These are phyloP conservation scores for Corinectria fuckeliana DNA, from an alignment of 2,329 filamentous ascomycete species.

Conservation along the genomic window DNA sequence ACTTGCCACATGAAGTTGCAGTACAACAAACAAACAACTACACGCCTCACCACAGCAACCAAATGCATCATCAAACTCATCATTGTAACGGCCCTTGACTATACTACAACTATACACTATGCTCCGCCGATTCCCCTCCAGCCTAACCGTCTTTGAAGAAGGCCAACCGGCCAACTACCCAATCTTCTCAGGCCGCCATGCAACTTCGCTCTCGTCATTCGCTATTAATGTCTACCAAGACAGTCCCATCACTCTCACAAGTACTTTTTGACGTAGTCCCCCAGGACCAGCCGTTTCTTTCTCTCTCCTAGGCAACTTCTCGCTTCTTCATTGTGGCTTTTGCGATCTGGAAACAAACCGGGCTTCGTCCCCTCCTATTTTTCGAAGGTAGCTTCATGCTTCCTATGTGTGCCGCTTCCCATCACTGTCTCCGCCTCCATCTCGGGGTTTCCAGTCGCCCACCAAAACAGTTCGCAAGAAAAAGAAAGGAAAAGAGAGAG, in stretches of 20 bases:
- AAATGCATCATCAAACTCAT: neutral
- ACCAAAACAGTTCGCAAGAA: slow-evolving; percentile 18
- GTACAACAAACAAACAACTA: no score
- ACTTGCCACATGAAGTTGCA: no score
- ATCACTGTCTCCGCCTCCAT: slow-evolving; percentile 7
- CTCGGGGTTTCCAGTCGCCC: slow-evolving; percentile 25
- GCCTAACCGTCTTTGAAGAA: neutral
- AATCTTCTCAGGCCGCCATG: neutral
- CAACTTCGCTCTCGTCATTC: neutral
- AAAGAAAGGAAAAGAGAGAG: slow-evolving; percentile 31
- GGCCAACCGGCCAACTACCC: neutral
- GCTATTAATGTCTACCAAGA: neutral
- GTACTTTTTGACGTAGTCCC: neutral
- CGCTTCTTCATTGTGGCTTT: slow-evolving; percentile 5
- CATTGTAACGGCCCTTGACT: neutral
- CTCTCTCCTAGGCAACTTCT: neutral
- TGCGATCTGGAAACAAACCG: slow-evolving; percentile 12
- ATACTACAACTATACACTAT: slow-evolving; percentile 14
- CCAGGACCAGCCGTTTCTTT: neutral
- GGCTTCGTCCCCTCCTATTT: slow-evolving; percentile 13
- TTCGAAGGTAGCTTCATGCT: slow-evolving; percentile 13
- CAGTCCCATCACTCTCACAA: neutral
- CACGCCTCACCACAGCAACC: neutral
- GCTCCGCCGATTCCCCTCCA: neutral
- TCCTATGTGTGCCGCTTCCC: slow-evolving; percentile 23